Evolutionary conservation across 148 eudicot genomes (phyloP).

Genomic region (Chenopodium quinoa): DNA sequence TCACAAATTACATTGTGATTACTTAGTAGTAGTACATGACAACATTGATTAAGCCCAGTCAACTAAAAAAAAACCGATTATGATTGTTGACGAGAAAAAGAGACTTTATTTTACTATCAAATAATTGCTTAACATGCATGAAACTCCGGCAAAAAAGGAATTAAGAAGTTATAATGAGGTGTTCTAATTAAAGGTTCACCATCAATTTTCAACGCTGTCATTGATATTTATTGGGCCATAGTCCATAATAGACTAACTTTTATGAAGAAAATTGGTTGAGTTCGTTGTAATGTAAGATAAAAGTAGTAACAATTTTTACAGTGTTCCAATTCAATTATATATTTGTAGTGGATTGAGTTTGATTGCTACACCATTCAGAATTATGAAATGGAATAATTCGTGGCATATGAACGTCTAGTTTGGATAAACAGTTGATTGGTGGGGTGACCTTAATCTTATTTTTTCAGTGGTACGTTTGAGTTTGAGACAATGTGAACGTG

Average conservation of each 20-base stretch:
- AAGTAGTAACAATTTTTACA: no score
- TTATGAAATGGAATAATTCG: background rate
- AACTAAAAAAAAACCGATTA: no score
- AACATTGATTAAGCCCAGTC: no score
- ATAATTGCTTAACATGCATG: background rate
- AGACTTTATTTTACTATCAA: background rate
- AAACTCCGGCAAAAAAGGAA: background rate
- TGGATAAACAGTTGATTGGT: background rate
- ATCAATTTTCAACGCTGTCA: background rate
- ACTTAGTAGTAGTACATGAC: no score
- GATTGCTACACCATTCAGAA: background rate
- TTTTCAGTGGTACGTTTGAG: background rate
- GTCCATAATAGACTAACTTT: no score
- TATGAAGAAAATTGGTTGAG: no score
- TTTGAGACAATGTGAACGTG: background rate
- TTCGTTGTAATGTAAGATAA: no score
- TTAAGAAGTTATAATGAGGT: background rate
- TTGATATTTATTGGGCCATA: no score
- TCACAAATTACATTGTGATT: no score
- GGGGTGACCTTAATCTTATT: background rate
- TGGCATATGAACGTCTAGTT: background rate
- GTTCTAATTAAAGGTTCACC: background rate
- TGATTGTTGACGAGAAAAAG: background rate
- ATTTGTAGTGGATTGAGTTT: no score
- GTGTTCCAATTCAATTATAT: no score